Conservation (phyloP, 257 asterid genomes). For the Plantago major region DNA sequence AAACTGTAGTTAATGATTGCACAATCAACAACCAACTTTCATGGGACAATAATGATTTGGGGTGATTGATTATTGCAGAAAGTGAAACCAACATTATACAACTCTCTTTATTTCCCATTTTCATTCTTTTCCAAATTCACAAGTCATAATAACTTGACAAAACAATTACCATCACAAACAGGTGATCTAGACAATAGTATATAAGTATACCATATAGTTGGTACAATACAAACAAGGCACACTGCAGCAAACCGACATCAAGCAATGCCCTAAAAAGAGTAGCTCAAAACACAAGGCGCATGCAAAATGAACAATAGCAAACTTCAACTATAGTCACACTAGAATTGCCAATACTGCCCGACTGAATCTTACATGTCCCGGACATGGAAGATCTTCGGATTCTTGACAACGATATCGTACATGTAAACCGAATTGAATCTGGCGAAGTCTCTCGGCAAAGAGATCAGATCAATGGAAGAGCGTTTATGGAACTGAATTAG, state of each 20-base stretch:
- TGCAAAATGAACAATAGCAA: neutral
- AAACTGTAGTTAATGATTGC: neutral
- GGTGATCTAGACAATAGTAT: neutral
- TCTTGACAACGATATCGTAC: conserved; percentile 90
- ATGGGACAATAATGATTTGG: neutral
- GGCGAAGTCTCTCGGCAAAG: conserved; percentile 64
- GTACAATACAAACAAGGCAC: conserved; percentile 3
- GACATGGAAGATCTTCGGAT: conserved; percentile 81
- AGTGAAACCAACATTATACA: neutral
- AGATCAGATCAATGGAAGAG: conserved; percentile 75
- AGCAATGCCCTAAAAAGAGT: neutral
- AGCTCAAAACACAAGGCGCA: neutral
- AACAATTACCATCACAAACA: conserved; percentile 1
- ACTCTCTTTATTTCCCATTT: no score
- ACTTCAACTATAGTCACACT: neutral
- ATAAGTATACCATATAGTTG: neutral
- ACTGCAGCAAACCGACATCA: neutral
- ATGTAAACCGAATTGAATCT: conserved; percentile 72
- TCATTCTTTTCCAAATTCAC: neutral
- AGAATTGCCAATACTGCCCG: neutral
- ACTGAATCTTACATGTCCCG: conserved; percentile 31
- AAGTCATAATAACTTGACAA: neutral
- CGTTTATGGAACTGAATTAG: conserved; percentile 75
- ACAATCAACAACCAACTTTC: neutral
- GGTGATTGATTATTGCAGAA: neutral